phyloP scores from a whole-genome alignment of 331 rosid genomes.

The Cydonia oblonga region DNA sequence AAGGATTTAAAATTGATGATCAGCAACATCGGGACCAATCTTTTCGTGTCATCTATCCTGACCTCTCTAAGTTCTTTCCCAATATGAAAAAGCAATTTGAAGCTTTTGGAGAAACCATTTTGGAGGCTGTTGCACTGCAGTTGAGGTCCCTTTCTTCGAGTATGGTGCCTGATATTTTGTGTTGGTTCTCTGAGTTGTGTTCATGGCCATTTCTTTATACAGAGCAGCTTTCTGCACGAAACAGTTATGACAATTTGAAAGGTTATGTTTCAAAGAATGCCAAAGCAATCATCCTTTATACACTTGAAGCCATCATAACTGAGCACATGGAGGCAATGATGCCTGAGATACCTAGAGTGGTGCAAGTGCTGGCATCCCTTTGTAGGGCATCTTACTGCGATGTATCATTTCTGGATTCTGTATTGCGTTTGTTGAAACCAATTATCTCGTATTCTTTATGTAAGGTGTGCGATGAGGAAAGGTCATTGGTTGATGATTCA shows the following conservation, averaged over 20 bases:
- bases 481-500: slow-evolving; percentile 41
- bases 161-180: slow-evolving; percentile 68
- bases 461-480: slow-evolving; percentile 63
- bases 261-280: slow-evolving; percentile 86
- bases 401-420: slow-evolving; percentile 75
- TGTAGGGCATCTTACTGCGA: slow-evolving; percentile 72
- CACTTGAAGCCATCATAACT: slow-evolving; percentile 67
- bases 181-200: slow-evolving; percentile 87
- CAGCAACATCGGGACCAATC: slow-evolving; percentile 33
- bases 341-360: slow-evolving; percentile 78
- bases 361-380: slow-evolving; percentile 72
- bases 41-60: slow-evolving; percentile 70
- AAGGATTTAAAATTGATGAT: slow-evolving; percentile 28
- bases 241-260: slow-evolving; percentile 33
- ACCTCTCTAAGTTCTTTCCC: slow-evolving; percentile 69
- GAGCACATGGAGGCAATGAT: slow-evolving; percentile 92
- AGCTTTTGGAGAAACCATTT: slow-evolving; percentile 68
- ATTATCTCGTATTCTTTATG: slow-evolving; percentile 69
- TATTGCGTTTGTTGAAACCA: slow-evolving; percentile 60
- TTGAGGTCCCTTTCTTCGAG: slow-evolving; percentile 67
- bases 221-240: slow-evolving; percentile 25
- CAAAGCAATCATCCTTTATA: slow-evolving; percentile 62
- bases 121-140: slow-evolving; percentile 91
- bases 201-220: slow-evolving; percentile 54
- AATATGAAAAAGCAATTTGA: slow-evolving; percentile 65